A percentile compares a stretch with the other conserved stretches of the same genome.
These are phyloP conservation scores for Diaporthe longicolla DNA, from an alignment of 2,329 filamentous ascomycete genomes.

Conservation along the genomic window DNA sequence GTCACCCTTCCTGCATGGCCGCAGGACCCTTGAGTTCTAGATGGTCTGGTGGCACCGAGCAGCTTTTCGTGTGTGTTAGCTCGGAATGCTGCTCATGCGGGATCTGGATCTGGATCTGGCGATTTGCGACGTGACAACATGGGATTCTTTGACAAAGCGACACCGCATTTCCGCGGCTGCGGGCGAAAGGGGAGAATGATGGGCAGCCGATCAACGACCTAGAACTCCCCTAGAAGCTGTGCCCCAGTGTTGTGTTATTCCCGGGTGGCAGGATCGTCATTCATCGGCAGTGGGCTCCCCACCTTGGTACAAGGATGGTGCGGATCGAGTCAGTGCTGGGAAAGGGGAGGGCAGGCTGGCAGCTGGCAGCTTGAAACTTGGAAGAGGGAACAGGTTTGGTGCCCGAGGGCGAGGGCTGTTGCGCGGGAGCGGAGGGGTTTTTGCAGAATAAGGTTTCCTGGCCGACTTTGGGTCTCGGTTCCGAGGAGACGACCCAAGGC, in stretches of 20 bases:
- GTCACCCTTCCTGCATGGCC: background rate
- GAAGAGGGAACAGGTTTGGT: conserved; percentile 2
- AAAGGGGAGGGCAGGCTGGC: conserved; percentile 2
- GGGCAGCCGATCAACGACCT: conserved; percentile 24
- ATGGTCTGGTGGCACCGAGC: background rate
- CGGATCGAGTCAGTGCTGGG: conserved; percentile 27
- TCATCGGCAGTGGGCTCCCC: conserved; percentile 17
- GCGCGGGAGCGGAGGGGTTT: background rate
- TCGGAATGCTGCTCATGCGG: background rate
- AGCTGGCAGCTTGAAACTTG: background rate
- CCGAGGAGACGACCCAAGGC: background rate
- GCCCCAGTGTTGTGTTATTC: conserved; percentile 4
- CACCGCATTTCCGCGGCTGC: conserved; percentile 15
- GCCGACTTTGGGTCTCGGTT: conserved; percentile 9
- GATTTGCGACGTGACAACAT: conserved; percentile 25
- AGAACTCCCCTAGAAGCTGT: background rate
- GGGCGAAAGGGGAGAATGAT: conserved; percentile 4
- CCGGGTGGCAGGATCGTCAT: conserved; percentile 16
- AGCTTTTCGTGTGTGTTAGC: background rate
- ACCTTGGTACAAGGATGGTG: conserved; percentile 9
- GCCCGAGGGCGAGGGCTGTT: background rate
- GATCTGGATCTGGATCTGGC: conserved; percentile 6
- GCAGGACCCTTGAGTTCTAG: background rate
- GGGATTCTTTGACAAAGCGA: background rate
- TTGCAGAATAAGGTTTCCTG: conserved; percentile 23